Percentiles rank a stretch among this genome's conserved stretches.
These are phyloP conservation scores for Hypomyces perniciosus DNA, from an alignment of 2,329 filamentous ascomycete species.

Conservation along the genomic window DNA sequence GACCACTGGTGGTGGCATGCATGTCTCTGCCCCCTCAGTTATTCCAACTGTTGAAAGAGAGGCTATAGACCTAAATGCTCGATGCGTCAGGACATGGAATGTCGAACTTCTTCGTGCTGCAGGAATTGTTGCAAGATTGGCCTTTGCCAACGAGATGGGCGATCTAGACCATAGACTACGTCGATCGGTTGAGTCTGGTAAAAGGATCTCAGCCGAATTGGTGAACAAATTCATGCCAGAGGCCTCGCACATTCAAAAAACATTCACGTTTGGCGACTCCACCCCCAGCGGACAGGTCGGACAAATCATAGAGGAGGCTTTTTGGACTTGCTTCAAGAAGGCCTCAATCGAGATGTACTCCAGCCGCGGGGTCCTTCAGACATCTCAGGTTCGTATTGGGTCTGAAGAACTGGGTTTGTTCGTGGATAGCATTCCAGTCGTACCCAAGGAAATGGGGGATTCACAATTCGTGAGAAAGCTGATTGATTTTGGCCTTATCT, in stretches of 20 bases:
- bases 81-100: constrained; percentile 94
- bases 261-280: constrained; percentile 83
- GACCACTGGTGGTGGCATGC: constrained; percentile 87
- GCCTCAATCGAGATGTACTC: constrained; percentile 84
- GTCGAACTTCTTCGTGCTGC: constrained; percentile 85
- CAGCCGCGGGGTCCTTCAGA: constrained; percentile 79
- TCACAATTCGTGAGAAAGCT: constrained; percentile 74
- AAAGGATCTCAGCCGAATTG: constrained; percentile 55
- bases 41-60: constrained; percentile 97
- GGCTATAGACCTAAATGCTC: constrained; percentile 91
- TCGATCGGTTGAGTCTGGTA: constrained; percentile 37
- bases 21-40: constrained; percentile 91
- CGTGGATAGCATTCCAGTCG: constrained; percentile 79
- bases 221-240: constrained; percentile 66
- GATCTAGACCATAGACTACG: constrained; percentile 60
- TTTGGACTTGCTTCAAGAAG: constrained; percentile 85
- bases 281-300: constrained; percentile 82
- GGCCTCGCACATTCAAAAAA: constrained; percentile 75
- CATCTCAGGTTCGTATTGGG: constrained; percentile 71
- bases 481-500: constrained; percentile 79
- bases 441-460: constrained; percentile 69
- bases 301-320: constrained; percentile 85
- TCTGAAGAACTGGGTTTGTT: constrained; percentile 63
- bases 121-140: constrained; percentile 82
- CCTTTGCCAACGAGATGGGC: constrained; percentile 82